Conservation (phyloP, 257 asterid genomes). For the Lycium barbarum region DNA sequence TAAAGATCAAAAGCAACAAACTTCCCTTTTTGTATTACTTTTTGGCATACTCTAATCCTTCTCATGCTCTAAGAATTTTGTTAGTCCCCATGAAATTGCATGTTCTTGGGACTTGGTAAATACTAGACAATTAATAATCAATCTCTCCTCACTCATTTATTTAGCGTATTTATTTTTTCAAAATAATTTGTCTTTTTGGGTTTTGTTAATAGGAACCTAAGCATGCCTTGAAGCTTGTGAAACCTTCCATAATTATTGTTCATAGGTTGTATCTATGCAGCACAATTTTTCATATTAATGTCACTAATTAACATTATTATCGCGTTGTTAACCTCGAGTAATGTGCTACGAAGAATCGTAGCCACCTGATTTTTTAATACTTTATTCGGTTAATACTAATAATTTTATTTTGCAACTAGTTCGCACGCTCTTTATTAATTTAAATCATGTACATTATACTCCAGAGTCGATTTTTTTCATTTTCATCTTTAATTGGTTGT, state of each 20-base stretch:
- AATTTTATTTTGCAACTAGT: background rate
- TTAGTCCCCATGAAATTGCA: conserved; percentile 45
- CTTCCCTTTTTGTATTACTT: conserved; percentile 4
- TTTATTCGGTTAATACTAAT: background rate
- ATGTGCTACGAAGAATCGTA: conserved; percentile 32
- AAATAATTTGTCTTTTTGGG: conserved; percentile 9
- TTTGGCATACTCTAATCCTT: conserved; percentile 38
- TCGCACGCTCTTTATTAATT: conserved; percentile 27
- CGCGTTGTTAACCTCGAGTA: conserved; percentile 31
- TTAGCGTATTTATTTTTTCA: background rate
- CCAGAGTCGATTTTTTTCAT: background rate
- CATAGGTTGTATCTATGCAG: background rate
- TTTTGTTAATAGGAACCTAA: conserved; percentile 22
- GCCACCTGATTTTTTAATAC: conserved; percentile 25
- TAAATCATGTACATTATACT: conserved; percentile 7
- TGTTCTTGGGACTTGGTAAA: conserved; percentile 35
- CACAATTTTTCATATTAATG: conserved; percentile 13
- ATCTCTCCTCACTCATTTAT: conserved; percentile 2
- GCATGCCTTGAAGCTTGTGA: conserved; percentile 30
- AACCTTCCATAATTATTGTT: conserved; percentile 10
- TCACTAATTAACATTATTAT: conserved; percentile 31
- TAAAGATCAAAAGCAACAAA: conserved; percentile 26
- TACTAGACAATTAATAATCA: background rate
- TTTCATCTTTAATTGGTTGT: background rate
- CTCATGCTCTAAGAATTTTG: conserved; percentile 33